phyloP scores from a whole-genome alignment of 2,329 filamentous ascomycete genomes.

The Elsinoe perseae region DNA sequence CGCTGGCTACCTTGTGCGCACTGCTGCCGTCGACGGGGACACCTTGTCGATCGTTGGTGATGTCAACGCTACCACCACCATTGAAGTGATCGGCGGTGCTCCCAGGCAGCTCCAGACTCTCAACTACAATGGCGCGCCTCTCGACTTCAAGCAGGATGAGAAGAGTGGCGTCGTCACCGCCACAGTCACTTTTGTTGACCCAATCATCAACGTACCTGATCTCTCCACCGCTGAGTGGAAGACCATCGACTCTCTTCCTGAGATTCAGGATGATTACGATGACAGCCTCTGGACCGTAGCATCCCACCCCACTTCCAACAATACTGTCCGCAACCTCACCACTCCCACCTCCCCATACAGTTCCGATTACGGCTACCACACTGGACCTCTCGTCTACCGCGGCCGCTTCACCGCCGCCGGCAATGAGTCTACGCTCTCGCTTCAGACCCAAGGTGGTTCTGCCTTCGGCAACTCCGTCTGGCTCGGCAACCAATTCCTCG shows the following conservation, averaged over 20 bases:
- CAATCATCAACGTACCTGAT: constrained; percentile 48
- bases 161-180: constrained; percentile 42
- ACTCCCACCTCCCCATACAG: constrained; percentile 59
- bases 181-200: constrained; percentile 45
- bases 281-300: constrained; percentile 61
- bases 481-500: constrained; percentile 56
- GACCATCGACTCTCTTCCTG: constrained; percentile 62
- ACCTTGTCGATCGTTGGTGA: constrained; percentile 60
- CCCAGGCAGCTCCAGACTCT: constrained; percentile 46
- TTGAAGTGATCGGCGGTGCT: constrained; percentile 61
- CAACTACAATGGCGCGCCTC: constrained; percentile 51
- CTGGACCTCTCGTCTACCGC: constrained; percentile 61
- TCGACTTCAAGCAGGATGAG: constrained; percentile 30
- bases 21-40: constrained; percentile 48
- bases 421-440: constrained; percentile 48
- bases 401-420: constrained; percentile 61
- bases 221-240: constrained; percentile 55
- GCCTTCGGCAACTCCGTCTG: constrained; percentile 62
- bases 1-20: constrained; percentile 57
- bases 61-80: constrained; percentile 58
- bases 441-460: constrained; percentile 56
- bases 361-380: constrained; percentile 66
- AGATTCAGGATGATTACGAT: constrained; percentile 56
- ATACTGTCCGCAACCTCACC: constrained; percentile 47
- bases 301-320: constrained; percentile 51